Conservation (phyloP, 805 yeast species). For the Saccharomycopsis oosterbeekiorum region DNA sequence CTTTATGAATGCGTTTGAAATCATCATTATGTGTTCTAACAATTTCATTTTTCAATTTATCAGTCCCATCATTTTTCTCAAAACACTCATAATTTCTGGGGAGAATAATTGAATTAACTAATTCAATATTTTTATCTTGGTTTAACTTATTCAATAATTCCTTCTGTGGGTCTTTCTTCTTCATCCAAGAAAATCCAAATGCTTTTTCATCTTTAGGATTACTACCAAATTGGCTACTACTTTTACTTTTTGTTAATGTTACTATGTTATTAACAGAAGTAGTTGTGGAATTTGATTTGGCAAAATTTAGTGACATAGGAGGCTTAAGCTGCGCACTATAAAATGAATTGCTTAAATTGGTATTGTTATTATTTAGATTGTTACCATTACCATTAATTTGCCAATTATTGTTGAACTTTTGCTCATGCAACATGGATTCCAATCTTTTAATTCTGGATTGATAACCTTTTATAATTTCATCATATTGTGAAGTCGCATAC, state of each 20-base stretch:
- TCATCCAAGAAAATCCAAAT: neutral
- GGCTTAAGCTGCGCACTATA: neutral
- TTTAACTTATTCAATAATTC: neutral
- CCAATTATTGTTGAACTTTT: conserved; percentile 35
- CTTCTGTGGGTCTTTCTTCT: neutral
- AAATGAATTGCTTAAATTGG: neutral
- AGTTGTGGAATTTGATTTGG: neutral
- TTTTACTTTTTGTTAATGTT: neutral
- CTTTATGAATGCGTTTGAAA: neutral
- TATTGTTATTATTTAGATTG: neutral
- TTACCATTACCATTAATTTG: neutral
- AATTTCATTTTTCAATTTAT: neutral
- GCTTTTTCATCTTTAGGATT: neutral
- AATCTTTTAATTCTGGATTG: conserved; percentile 64
- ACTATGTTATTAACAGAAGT: neutral
- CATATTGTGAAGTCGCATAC: conserved; percentile 12
- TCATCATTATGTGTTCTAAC: neutral
- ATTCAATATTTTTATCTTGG: conserved; percentile 14
- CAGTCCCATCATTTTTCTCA: neutral
- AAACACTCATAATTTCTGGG: conserved; percentile 5
- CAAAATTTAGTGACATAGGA: neutral
- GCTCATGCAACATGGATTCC: conserved; percentile 69
- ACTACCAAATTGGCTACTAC: neutral
- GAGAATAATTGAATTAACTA: conserved; percentile 14
- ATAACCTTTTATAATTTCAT: conserved; percentile 48